phyloP scores from a whole-genome alignment of 2,329 filamentous ascomycete genomes.

The Fusarium phyllophilum region DNA sequence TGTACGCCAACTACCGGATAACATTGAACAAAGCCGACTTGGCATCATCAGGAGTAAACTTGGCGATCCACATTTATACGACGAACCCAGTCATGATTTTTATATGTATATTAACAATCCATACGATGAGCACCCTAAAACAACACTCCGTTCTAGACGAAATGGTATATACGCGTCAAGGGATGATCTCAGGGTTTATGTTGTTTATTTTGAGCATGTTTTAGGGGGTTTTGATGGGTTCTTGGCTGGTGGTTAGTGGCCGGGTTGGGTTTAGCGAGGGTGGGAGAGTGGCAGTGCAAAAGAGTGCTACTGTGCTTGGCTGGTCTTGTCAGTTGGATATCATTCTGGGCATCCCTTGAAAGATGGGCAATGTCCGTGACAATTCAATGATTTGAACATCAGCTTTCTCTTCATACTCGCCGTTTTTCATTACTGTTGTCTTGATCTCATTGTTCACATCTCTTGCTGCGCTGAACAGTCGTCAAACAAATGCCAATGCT shows the following conservation, averaged over 20 bases:
- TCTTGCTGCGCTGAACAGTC: no score
- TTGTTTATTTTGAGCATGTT: not conserved
- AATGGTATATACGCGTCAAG: not conserved
- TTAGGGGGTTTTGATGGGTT: not conserved
- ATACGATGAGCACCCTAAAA: not conserved
- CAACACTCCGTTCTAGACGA: not conserved
- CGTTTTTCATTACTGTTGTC: accelerated
- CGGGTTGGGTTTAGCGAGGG: conserved; percentile 10
- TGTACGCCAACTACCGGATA: conserved; percentile 17
- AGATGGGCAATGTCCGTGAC: not conserved
- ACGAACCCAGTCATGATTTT: conserved; percentile 10
- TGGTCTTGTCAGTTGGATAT: not conserved
- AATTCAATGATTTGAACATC: not conserved
- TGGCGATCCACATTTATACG: conserved; percentile 25
- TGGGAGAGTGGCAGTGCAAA: conserved; percentile 17
- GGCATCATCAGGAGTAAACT: conserved; percentile 4
- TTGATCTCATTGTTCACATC: accelerated
- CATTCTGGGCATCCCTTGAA: not conserved
- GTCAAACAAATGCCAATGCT: not conserved
- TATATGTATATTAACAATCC: not conserved
- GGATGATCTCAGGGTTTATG: not conserved
- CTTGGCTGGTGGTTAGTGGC: not conserved
- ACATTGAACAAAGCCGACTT: conserved; percentile 12
- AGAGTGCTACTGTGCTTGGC: conserved; percentile 2
- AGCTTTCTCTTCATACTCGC: not conserved